phyloP scores from a whole-genome alignment of 306 rosid genomes.

The Luffa acutangula region DNA sequence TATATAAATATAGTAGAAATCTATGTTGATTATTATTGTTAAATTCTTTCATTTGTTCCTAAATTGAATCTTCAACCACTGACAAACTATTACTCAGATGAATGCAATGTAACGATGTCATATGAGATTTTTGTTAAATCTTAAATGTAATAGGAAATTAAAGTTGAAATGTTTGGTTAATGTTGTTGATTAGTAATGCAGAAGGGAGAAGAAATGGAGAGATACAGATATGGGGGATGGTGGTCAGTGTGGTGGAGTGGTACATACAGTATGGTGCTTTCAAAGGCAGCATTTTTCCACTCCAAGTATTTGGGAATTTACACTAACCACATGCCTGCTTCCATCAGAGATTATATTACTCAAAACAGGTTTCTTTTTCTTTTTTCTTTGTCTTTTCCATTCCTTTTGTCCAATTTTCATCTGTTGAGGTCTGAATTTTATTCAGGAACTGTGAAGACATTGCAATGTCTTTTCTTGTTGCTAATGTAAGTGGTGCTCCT shows the following conservation, averaged over 20 bases:
- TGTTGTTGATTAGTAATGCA: conserved; percentile 19
- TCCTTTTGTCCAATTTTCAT: not conserved
- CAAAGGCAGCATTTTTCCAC: conserved; percentile 97
- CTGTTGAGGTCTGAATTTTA: not conserved
- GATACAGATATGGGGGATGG: conserved; percentile 81
- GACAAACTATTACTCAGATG: too few species aligned
- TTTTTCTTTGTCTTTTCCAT: not conserved
- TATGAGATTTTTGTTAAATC: too few species aligned
- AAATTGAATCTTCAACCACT: too few species aligned
- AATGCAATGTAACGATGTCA: too few species aligned
- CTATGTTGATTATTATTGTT: too few species aligned
- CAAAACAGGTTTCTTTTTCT: conserved; percentile 49
- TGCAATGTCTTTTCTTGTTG: conserved; percentile 96
- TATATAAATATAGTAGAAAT: too few species aligned
- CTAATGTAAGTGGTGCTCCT: conserved; percentile 83
- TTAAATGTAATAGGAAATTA: not conserved
- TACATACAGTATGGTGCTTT: conserved; percentile 87
- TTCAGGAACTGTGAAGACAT: conserved; percentile 97
- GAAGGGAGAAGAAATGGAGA: conserved; percentile 32
- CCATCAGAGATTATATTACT: conserved; percentile 60
- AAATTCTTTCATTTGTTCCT: too few species aligned
- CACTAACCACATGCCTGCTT: conserved; percentile 76
- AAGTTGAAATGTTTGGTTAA: not conserved
- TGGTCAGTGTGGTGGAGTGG: conserved; percentile 99
- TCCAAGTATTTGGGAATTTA: conserved; percentile 69